phyloP scores from a whole-genome alignment of 495 filamentous ascomycete genomes.

The Podospora bellae-mahoneyi region DNA sequence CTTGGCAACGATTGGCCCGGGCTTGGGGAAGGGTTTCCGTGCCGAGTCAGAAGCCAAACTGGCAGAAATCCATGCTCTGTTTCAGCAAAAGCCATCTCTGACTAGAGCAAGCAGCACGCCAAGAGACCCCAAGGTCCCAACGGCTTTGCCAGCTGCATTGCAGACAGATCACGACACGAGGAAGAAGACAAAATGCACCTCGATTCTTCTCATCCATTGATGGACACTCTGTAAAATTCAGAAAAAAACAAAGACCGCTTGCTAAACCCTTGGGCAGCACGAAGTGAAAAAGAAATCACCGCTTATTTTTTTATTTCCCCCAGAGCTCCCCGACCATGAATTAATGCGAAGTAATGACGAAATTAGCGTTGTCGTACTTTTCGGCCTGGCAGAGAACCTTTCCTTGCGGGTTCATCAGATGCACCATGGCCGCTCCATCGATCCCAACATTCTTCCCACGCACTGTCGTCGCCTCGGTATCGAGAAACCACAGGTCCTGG shows the following conservation, averaged over 20 bases:
- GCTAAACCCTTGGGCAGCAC: neutral
- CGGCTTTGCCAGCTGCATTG: neutral
- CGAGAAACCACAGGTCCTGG: slow-evolving; percentile 37
- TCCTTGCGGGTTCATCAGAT: slow-evolving; percentile 24
- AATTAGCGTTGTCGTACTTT: slow-evolving; percentile 28
- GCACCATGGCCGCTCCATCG: slow-evolving; percentile 29
- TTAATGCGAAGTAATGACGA: slow-evolving; percentile 18
- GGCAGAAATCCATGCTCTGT: slow-evolving; percentile 1
- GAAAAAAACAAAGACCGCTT: neutral
- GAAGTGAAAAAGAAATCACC: neutral
- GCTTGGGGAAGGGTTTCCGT: neutral
- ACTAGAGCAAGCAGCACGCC: neutral
- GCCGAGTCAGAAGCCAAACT: neutral
- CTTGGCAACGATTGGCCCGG: neutral
- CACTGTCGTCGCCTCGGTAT: slow-evolving; percentile 25
- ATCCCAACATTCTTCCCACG: slow-evolving; percentile 25
- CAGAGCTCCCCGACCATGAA: neutral
- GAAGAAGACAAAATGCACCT: neutral
- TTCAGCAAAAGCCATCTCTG: neutral
- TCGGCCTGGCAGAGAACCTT: slow-evolving; percentile 24
- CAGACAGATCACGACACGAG: neutral
- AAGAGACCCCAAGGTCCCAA: neutral
- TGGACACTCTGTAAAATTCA: neutral
- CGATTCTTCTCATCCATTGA: neutral
- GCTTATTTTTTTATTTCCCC: neutral